phyloP scores from a whole-genome alignment of 73 alveolate species.

The Tetrahymena malaccensis region DNA sequence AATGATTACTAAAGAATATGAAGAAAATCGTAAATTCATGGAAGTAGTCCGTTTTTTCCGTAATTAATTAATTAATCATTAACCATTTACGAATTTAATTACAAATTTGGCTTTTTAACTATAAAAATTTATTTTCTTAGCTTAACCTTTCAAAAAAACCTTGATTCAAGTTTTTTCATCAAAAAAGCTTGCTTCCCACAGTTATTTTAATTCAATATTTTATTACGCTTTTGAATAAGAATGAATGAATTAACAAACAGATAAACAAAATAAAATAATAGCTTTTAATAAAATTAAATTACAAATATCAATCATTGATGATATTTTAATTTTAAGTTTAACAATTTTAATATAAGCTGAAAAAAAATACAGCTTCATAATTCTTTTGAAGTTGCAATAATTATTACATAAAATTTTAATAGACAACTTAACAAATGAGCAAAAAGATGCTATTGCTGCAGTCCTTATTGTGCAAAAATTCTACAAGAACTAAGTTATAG shows the following conservation, averaged over 20 bases:
- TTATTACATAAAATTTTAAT: not conserved
- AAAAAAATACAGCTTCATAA: too few species aligned
- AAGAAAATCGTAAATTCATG: conserved; percentile 36
- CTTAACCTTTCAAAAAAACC: not conserved
- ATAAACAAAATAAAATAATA: too few species aligned
- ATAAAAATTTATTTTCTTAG: not conserved
- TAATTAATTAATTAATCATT: not conserved
- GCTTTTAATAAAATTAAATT: not conserved
- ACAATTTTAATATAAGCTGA: too few species aligned
- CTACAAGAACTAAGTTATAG: conserved; percentile 32
- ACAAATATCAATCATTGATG: too few species aligned
- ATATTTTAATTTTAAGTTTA: too few species aligned
- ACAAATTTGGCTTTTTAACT: not conserved
- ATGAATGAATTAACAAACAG: not conserved
- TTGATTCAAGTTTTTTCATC: not conserved
- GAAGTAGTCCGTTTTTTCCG: conserved; percentile 36
- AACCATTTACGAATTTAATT: not conserved
- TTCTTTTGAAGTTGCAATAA: not conserved
- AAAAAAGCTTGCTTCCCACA: not conserved
- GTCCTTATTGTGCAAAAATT: conserved; percentile 14
- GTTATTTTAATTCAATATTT: not conserved
- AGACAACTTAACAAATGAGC: conserved; percentile 31
- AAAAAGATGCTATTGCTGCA: conserved; percentile 29
- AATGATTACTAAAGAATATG: conserved; percentile 17
- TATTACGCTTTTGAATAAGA: not conserved